These are phyloP conservation scores for Fusarium dlaminii DNA, from an alignment of 2,329 filamentous ascomycete genomes.

Conservation along the genomic window DNA sequence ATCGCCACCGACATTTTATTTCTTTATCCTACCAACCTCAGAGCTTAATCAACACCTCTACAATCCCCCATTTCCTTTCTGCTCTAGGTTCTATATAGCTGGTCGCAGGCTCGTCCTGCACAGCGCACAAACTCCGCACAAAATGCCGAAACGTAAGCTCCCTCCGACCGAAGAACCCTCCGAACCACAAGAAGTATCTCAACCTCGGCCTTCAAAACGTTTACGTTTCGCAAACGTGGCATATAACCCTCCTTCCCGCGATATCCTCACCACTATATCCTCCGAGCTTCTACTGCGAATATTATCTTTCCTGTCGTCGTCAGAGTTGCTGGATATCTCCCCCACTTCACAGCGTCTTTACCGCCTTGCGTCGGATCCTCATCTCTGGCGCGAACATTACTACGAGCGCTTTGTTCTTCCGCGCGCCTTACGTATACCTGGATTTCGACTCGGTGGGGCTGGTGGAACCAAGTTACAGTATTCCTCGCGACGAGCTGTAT, in stretches of 20 bases:
- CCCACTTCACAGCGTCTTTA: slow-evolving; percentile 80
- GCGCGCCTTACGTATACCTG: slow-evolving; percentile 78
- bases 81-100: not conserved
- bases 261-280: slow-evolving; percentile 78
- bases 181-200: not conserved
- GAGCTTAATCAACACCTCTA: not conserved
- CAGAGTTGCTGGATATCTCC: slow-evolving; percentile 69
- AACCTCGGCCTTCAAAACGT: slow-evolving; percentile 37
- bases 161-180: slow-evolving; percentile 9
- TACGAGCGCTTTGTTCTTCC: slow-evolving; percentile 88
- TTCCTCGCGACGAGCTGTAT: slow-evolving; percentile 54
- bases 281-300: slow-evolving; percentile 90
- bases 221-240: slow-evolving; percentile 21
- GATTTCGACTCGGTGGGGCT: slow-evolving; percentile 57
- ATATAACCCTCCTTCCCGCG: slow-evolving; percentile 45
- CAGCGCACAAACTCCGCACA: not conserved
- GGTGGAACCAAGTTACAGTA: slow-evolving; percentile 54
- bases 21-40: not conserved
- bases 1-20: slow-evolving; percentile 42
- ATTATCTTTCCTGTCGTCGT: slow-evolving; percentile 77
- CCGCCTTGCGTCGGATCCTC: slow-evolving; percentile 78
- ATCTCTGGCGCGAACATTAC: slow-evolving; percentile 91
- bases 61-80: not conserved
- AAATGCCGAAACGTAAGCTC: slow-evolving; percentile 43
- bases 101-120: slow-evolving; percentile 22